These are phyloP conservation scores for Passiflora organensis DNA, from an alignment of 345 rosid genomes.

Conservation along the genomic window DNA sequence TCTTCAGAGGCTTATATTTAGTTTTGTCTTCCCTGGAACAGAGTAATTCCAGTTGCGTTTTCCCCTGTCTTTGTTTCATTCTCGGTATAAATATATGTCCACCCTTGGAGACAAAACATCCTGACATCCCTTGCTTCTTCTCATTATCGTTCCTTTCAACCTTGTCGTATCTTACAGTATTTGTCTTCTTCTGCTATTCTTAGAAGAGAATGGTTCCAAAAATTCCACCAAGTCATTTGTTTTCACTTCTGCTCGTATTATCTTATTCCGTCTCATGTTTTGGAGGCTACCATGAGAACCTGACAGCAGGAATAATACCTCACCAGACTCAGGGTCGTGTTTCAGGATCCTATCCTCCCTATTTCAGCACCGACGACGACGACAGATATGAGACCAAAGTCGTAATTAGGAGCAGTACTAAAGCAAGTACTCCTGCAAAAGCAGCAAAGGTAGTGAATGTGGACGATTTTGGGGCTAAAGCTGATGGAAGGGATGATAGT, in stretches of 20 bases:
- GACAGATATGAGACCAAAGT: background rate
- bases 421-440: conserved; percentile 1
- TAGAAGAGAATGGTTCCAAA: conserved; percentile 15
- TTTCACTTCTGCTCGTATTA: conserved; percentile 1
- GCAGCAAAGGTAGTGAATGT: conserved; percentile 30
- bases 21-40: no score
- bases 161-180: no score
- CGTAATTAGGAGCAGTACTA: conserved; percentile 1
- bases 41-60: no score
- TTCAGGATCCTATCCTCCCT: background rate
- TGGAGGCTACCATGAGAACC: conserved; percentile 14
- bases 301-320: background rate
- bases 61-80: background rate
- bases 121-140: background rate
- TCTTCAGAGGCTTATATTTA: no score
- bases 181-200: no score
- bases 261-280: conserved; percentile 14
- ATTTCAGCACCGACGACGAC: background rate
- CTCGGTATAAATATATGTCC: background rate
- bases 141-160: no score
- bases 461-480: conserved; percentile 39
- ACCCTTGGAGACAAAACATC: background rate
- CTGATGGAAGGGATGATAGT: conserved; percentile 30
- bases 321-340: no score
- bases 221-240: conserved; percentile 6